Evolutionary conservation across 148 eudicot genomes (phyloP), one percentile per base, ranked within the genome.

Genomic region (Rhododendron griersonianum): DNA sequence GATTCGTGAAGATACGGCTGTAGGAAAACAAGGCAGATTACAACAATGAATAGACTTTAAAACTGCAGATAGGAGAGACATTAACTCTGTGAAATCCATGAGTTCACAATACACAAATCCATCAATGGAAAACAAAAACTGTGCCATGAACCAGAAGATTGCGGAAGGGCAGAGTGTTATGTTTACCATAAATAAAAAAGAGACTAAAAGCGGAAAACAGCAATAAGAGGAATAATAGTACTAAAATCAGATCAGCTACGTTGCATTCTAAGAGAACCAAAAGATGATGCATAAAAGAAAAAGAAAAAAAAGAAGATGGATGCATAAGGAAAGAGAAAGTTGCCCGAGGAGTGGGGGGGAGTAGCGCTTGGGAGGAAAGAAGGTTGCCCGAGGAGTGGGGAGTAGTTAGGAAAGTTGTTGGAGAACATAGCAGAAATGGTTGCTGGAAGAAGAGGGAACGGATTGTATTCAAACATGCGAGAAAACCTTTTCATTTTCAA

Each of bases 1-100:
- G 99, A 97, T 84, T 97, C 99, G 28, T 97, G 99, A 86, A 97
- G 95, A 91, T 97, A 97, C 63, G 99, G 99, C 99, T 97, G 87
- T 81, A 82, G 41, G 21, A 81, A 30, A 53, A 57, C 14, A 57
- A 47, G 21, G 57, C 35, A 81, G 41, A 57, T 55, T 44, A 45
- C 30, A 53, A 30, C 69, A 16, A 53, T 35, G 44, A 3, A 7
- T 4, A 16, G 44, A 41, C 35, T 33, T 39, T 65, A 71, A 39
- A 37, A 59, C 41, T 25, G 76, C 47, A 37, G 7, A 44, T 71
- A 28, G n/a, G 11, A 47, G 28, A 39, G 23, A 41, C 21, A 3
- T 10, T 8, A 11, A 19, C 25, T 1, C 75, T 44, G 51, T 30
- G 15, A 78, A 47, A 45, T 44, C 25, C 18, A 25, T n/a, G 47